Base-by-base conservation (phyloP, 2,329 filamentous ascomycete species). In the Westerdykella ornata region DNA sequence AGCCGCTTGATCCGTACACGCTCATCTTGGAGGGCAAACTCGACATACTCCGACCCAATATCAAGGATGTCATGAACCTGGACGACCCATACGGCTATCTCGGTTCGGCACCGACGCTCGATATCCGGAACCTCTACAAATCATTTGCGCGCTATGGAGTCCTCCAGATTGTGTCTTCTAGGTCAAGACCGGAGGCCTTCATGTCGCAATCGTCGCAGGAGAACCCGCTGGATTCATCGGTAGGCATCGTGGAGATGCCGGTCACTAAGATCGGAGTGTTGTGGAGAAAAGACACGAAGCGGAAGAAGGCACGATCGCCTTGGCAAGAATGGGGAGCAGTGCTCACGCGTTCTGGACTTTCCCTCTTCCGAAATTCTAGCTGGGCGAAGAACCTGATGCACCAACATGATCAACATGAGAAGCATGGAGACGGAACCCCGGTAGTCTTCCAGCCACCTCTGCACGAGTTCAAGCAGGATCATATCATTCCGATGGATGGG, bases 261-360 rank as follows among this genome's bases (percentile, higher is more conserved):
- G 85, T 97, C 35, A 95, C 90, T 34, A 98, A 97, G 65, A 89
- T 98, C 37, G 92, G 92, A 3, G 71, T 95, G 1, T 65, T 98
- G 22, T 98, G 92, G 92, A 81, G 92, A 34, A 98, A 98, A 62
- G 88, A 95, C 49, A 71, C 77, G 1, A 96, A 94, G 69, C 95
- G 90, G 68, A 90, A 92, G 69, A 94, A 94, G 66, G 84, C 88
- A 1, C 79, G 90, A 33, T 96, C 90, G 9, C 90, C 92, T 1
- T 98, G 92, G 92, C 90, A 96, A 61, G 92, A 98, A 74, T 98
- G 92, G 92, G 92, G 92, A 39, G 92, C 88, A 17, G 85, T 98
- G 44, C 75, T 98, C 20, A 98, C 92, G 1, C 88, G 90, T n/a
- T 94, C 92, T 5, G 90, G 96, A 59, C 77, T 98, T 6, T 98